Evolutionary conservation across 2,329 filamentous ascomycete genomes (phyloP).

Genomic region (Myrmaecium sp.): DNA sequence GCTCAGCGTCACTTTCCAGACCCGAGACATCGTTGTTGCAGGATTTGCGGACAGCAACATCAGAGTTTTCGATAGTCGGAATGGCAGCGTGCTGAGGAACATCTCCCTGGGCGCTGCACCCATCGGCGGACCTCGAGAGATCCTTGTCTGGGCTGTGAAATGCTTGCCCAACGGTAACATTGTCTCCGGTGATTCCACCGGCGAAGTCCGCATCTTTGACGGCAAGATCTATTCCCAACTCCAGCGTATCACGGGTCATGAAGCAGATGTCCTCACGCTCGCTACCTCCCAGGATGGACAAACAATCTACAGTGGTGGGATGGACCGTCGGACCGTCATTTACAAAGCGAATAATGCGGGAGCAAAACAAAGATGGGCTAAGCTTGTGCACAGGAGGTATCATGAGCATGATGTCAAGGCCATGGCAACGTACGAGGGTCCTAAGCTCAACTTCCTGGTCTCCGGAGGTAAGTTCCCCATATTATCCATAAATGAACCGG

Average conservation of each 20-base stretch:
- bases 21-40: conserved; percentile 63
- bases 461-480: conserved; percentile 55
- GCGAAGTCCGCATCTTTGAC: conserved; percentile 86
- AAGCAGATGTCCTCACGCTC: conserved; percentile 82
- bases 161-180: conserved; percentile 77
- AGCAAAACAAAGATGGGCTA: conserved; percentile 48
- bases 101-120: conserved; percentile 77
- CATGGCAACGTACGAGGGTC: conserved; percentile 77
- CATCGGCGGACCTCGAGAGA: conserved; percentile 60
- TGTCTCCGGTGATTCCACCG: conserved; percentile 85
- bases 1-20: conserved; percentile 81
- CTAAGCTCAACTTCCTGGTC: conserved; percentile 67
- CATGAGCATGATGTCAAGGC: conserved; percentile 92
- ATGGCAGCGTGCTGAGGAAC: conserved; percentile 55
- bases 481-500: conserved; percentile 7
- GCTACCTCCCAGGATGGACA: conserved; percentile 64
- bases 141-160: conserved; percentile 87
- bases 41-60: conserved; percentile 97
- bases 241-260: conserved; percentile 73
- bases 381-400: conserved; percentile 70
- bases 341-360: conserved; percentile 43
- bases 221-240: conserved; percentile 78
- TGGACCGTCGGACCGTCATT: conserved; percentile 73
- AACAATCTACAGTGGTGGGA: conserved; percentile 74
- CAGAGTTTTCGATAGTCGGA: conserved; percentile 72